A percentile compares a stretch with the other conserved stretches of the same genome.
phyloP scores from a whole-genome alignment of 2,329 filamentous ascomycete species.

The Sclerotiophoma versabilis region DNA sequence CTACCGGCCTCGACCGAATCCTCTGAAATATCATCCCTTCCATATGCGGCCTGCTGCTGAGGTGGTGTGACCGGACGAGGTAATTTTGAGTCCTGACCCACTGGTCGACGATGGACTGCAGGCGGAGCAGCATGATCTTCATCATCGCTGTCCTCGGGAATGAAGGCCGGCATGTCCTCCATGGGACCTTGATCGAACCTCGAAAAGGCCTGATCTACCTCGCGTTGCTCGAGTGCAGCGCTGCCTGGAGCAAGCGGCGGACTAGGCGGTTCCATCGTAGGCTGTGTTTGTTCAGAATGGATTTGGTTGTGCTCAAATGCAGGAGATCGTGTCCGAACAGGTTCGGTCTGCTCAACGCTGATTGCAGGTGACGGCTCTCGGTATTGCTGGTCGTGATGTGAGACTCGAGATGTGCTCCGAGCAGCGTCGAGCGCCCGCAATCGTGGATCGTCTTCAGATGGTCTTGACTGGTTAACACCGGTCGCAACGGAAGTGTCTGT shows the following conservation, averaged over 20 bases:
- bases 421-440: constrained; percentile 27
- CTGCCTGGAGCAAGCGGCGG: constrained; percentile 65
- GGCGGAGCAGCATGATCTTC: constrained; percentile 29
- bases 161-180: constrained; percentile 83
- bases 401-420: constrained; percentile 37
- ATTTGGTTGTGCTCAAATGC: constrained; percentile 35
- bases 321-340: constrained; percentile 29
- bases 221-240: constrained; percentile 64
- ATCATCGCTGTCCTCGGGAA: constrained; percentile 58
- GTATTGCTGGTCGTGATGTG: constrained; percentile 29
- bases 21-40: constrained; percentile 50
- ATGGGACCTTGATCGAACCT: constrained; percentile 90
- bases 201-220: constrained; percentile 68
- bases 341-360: constrained; percentile 31
- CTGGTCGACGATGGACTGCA: constrained; percentile 32
- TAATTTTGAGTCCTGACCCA: constrained; percentile 17
- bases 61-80: constrained; percentile 23
- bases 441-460: constrained; percentile 28
- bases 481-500: constrained; percentile 27
- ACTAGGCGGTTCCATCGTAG: constrained; percentile 45
- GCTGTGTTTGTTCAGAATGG: constrained; percentile 1
- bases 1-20: constrained; percentile 50
- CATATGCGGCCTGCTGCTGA: constrained; percentile 23
- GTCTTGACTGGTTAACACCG: constrained; percentile 20
- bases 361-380: constrained; percentile 37